Conservation (phyloP, 129 eudicot species). For the Glebionis coronaria region DNA sequence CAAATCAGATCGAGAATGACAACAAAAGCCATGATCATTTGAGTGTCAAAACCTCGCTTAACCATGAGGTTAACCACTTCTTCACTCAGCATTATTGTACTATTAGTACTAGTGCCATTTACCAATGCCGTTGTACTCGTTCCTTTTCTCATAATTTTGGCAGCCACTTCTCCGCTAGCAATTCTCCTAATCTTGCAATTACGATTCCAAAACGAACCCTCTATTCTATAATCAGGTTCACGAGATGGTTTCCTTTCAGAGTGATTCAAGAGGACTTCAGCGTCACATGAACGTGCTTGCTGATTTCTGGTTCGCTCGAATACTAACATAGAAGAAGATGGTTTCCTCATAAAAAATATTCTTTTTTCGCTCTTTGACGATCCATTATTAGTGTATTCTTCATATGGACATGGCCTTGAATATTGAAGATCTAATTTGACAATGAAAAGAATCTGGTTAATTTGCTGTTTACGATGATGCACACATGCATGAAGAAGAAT, state of each 20-base stretch:
- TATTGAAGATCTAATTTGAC: constrained; percentile 19
- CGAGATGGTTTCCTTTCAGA: background rate
- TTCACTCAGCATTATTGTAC: constrained; percentile 32
- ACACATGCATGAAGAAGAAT: background rate
- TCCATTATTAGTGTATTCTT: constrained; percentile 6
- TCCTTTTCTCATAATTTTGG: constrained; percentile 36
- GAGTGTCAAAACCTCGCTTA: constrained; percentile 35
- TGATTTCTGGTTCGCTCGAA: constrained; percentile 17
- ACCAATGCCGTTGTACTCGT: background rate
- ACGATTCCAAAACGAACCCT: constrained; percentile 41
- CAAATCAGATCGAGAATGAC: constrained; percentile 46
- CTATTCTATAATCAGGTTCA: constrained; percentile 27
- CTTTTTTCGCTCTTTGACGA: constrained; percentile 17
- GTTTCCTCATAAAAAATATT: constrained; percentile 41
- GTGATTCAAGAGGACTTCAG: constrained; percentile 27
- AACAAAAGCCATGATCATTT: constrained; percentile 42
- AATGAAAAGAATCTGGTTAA: no score
- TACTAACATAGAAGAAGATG: constrained; percentile 8
- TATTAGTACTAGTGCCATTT: background rate
- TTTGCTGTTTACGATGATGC: background rate
- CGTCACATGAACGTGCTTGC: constrained; percentile 27
- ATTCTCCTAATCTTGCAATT: constrained; percentile 35
- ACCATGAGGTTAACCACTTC: constrained; percentile 38
- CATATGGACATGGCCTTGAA: constrained; percentile 34
- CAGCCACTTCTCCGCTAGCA: constrained; percentile 29